Evolutionary conservation across 805 yeast genomes (phyloP), one percentile per base, ranked within the genome.

Genomic region (Hanseniaspora vineae): DNA sequence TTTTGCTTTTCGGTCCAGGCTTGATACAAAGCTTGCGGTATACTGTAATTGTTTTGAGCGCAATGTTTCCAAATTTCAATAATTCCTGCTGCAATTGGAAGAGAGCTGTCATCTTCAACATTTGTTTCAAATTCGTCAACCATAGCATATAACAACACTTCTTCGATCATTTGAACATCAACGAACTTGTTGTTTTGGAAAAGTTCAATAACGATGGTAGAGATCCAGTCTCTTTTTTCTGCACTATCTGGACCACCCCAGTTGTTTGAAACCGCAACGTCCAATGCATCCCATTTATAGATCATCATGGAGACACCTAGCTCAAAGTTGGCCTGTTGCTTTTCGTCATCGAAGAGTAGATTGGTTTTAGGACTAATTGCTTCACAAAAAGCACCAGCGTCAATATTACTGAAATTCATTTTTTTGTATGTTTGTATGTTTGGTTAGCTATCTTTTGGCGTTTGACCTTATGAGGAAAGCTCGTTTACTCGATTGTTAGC

Each of bases 181-280:
- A 90, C 84, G 4, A 76, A 72, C 45, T 70, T 74, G 44, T 75
- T 80, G 8, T 69, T 68, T 42, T 64, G 70, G 59, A 90, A 92
- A 46, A 88, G 70, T 35, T 87, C 97, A 31, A 88, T 75, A 2
- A 90, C 77, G 13, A 85, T 68, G 4, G 86, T 94, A 4, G 85
- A 77, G 53, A 90, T 74, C 98, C 98, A 92, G 62, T 92, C 98
- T 59, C 99, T 74, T 64, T 92, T 92, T 37, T 85, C 97, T 0
- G 74, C 77, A 13, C 95, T 81, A 35, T 85, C 84, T 13, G 96
- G 80, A 1, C 98, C 99, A 50, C 98, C 99, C 97, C 98, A 92
- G 31, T 73, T 70, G 61, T 85, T 87, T 6, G 78, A 94, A 10
- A 92, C 97, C 0, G 98, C 98, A 1, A 84, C 82, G 44, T 76